Base-by-base conservation (phyloP, 179 eudicot species). In the Drosera spatulata region DNA sequence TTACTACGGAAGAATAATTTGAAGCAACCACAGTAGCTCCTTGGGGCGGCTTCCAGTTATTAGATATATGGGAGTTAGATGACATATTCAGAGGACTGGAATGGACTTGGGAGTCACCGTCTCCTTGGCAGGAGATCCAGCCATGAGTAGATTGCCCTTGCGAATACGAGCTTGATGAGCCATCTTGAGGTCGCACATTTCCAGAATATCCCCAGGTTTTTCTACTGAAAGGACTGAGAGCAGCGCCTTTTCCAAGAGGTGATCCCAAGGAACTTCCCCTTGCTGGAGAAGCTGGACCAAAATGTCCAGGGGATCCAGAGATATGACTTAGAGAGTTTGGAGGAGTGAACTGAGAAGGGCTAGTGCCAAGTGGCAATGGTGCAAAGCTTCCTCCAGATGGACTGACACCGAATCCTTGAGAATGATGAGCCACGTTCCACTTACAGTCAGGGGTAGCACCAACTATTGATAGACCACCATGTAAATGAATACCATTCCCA, bases 281-380 rank as follows among this genome's bases (percentile, higher is more conserved):
- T 63, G 84, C 89, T 11, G 99, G 86, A 33, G 97, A 93, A 51
- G 79, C 66, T 53, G 95, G 80, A 46, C 97, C 94, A 74, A 79
- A 86, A 58, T 89, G 85, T 63, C 93, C 90, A 38, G 96, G 93
- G 61, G 96, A 86, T 60, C 95, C 86, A 67, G 82, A 71, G 58
- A 79, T 64, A 45, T 85, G 85, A 63, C 75, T 58, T 61, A 74
- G 81, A 39, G 80, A 66, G 63, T 60, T 69, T 65, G 99, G 99
- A 59, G 99, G 99, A 44, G 99, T 94, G 74, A 86, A 90, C 64
- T 94, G 99, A 11, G 99, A 94, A 72, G 99, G 99, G 73, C 99
- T 94, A 57, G 87, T 72, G 53, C 99, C 99, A 53, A 94, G 96
- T 59, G 99, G 86, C 76, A 90, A 80, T 3, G 94, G 87, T 51